phyloP scores from a whole-genome alignment of 163 green algal genomes.

The Scenedesmus sp. region DNA sequence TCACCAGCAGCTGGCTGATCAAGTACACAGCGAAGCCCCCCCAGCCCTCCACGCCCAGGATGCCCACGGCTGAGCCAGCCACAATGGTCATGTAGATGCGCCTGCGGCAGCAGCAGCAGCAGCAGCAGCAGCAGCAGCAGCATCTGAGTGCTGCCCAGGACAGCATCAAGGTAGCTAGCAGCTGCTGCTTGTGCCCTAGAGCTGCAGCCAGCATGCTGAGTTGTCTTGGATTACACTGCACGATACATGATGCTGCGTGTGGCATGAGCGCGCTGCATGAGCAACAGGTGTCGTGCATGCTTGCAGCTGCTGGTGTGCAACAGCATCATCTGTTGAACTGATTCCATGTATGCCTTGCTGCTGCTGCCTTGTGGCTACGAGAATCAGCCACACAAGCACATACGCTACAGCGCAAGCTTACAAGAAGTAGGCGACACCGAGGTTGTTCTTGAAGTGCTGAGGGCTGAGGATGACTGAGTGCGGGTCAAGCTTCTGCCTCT shows the following conservation, averaged over 20 bases:
- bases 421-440: slow-evolving; percentile 65
- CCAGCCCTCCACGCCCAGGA: slow-evolving; percentile 67
- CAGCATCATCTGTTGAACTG: background rate
- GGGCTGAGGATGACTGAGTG: slow-evolving; percentile 35
- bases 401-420: slow-evolving; percentile 39
- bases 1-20: slow-evolving; percentile 64
- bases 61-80: slow-evolving; percentile 65
- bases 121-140: background rate
- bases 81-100: slow-evolving; percentile 67
- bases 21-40: slow-evolving; percentile 66
- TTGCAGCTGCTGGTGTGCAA: background rate
- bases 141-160: background rate
- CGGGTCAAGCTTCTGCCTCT: slow-evolving; percentile 25
- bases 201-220: background rate
- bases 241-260: background rate
- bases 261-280: background rate
- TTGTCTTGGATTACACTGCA: background rate
- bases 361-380: background rate
- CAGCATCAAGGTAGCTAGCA: background rate
- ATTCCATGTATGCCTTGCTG: background rate
- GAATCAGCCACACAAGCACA: background rate
- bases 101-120: slow-evolving; percentile 41
- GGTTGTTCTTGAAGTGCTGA: slow-evolving; percentile 54
- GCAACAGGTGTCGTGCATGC: background rate
- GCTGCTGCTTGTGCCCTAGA: background rate